A percentile compares a stretch with the other conserved stretches of the same genome.
phyloP scores from a whole-genome alignment of 306 rosid genomes.

The Cicer bijugum region DNA sequence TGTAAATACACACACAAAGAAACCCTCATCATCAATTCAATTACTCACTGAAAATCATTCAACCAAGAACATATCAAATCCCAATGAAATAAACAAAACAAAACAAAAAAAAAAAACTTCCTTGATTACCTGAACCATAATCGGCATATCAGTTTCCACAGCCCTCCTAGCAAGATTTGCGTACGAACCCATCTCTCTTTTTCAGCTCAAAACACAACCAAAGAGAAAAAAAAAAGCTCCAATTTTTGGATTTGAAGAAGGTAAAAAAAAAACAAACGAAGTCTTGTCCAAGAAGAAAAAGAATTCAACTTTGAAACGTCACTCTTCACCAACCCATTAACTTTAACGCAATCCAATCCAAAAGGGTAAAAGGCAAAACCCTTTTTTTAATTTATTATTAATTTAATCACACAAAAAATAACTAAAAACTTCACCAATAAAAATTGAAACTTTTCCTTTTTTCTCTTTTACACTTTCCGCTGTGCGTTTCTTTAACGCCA shows the following conservation, averaged over 20 bases:
- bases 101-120: background rate
- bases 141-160: conserved; percentile 52
- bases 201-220: background rate
- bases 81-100: background rate
- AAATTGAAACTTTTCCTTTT: background rate
- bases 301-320: conserved; percentile 35
- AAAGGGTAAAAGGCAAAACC: conserved; percentile 23
- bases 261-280: background rate
- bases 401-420: background rate
- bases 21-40: conserved; percentile 15
- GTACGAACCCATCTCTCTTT: conserved; percentile 47
- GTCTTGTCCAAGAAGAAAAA: conserved; percentile 30
- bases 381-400: conserved; percentile 15
- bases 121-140: conserved; percentile 50
- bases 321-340: conserved; percentile 42
- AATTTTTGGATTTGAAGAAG: background rate
- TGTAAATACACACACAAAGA: conserved; percentile 38
- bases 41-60: conserved; percentile 7
- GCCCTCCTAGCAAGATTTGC: conserved; percentile 52
- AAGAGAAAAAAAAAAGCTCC: background rate
- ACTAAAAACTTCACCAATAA: background rate
- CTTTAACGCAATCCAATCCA: conserved; percentile 7
- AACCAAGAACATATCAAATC: conserved; percentile 4
- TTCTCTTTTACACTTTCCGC: background rate
- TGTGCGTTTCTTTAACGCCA: conserved; percentile 13